Evolutionary conservation across 768 basidiomycete genomes (phyloP).

Genomic region (Leucocoprinus sp.): DNA sequence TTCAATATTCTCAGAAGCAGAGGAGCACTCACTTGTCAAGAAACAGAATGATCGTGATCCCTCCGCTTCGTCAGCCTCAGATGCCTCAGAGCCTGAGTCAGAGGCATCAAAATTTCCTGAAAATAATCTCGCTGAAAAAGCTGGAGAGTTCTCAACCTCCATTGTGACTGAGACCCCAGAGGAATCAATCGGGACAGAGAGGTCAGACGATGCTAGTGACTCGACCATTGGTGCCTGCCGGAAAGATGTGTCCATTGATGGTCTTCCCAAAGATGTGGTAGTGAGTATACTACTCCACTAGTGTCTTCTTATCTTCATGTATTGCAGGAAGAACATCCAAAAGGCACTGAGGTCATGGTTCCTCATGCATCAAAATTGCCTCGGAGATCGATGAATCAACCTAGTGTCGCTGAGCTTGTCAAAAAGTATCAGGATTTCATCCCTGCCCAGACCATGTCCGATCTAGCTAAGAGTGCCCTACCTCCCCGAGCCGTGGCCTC

Average conservation of each 20-base stretch:
- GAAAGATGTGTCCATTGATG: slow-evolving; percentile 20
- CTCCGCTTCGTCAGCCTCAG: slow-evolving; percentile 62
- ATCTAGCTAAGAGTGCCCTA: slow-evolving; percentile 63
- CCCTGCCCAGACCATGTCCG: slow-evolving; percentile 64
- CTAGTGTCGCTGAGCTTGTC: slow-evolving; percentile 79
- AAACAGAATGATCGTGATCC: slow-evolving; percentile 47
- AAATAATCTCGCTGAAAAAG: neutral
- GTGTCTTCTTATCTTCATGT: neutral
- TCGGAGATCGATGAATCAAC: slow-evolving; percentile 43
- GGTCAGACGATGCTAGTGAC: slow-evolving; percentile 71
- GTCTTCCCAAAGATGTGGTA: neutral
- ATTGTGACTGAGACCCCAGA: neutral
- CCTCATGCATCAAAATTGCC: slow-evolving; percentile 51
- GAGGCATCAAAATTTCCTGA: neutral
- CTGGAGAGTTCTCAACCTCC: neutral
- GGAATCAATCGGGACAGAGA: slow-evolving; percentile 18
- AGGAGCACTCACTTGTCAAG: slow-evolving; percentile 44
- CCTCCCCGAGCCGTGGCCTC: slow-evolving; percentile 53
- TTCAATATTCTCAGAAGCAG: slow-evolving; percentile 65
- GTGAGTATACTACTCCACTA: neutral
- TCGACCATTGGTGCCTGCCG: slow-evolving; percentile 68
- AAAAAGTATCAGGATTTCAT: slow-evolving; percentile 74
- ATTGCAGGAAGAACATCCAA: slow-evolving; percentile 4
- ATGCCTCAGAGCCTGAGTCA: slow-evolving; percentile 55
- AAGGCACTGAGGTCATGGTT: slow-evolving; percentile 14